Base-by-base conservation (phyloP, 805 yeast genomes). In the Teunomyces funiuensis region DNA sequence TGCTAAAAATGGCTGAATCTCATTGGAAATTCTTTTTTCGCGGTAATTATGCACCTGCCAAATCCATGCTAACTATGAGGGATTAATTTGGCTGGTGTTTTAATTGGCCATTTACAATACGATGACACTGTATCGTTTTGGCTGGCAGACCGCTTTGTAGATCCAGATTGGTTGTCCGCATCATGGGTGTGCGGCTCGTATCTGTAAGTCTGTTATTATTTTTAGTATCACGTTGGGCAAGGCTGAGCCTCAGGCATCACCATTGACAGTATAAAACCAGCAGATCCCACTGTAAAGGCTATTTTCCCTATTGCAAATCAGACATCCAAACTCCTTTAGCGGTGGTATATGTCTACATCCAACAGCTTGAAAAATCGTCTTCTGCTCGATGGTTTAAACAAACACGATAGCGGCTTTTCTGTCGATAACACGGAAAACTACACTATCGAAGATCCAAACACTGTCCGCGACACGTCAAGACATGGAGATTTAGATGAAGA, bases 371-470 rank as follows among this genome's bases (percentile, higher is more conserved):
- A 41, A 33, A 18, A 28, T 8, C 39, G 39, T 22, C 42, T 43
- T 28, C 41, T 39, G 26, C 41, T 37, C 10, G 41, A 40, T 25
- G 33, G 19, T 9, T 13, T 52, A 47, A 39, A 47, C 44, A 37
- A 11, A 22, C 25, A 47, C 28, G n/a, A 43, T 11, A 36, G 50
- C 47, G 39, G 46, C 52, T 25, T 55, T 37, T 6, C 58, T 50
- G 10, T 50, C 52, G 9, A 52, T 40, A 13, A 52, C 42, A 22
- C 54, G 43, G 43, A 51, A 49, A 41, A 46, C 49, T 42, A 52
- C 17, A 27, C 28, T 15, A 28, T 28, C 9, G 20, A 19, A 15
- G 40, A 37, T 28, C 26, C 19, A 8, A 27, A 15, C 14, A 18
- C 25, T 9, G 27, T 17, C 11, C 42, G 40, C 11, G 41, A 22